Conservation (phyloP, 352 stramenopile genomes). For the Globisporangium abappressorium region DNA sequence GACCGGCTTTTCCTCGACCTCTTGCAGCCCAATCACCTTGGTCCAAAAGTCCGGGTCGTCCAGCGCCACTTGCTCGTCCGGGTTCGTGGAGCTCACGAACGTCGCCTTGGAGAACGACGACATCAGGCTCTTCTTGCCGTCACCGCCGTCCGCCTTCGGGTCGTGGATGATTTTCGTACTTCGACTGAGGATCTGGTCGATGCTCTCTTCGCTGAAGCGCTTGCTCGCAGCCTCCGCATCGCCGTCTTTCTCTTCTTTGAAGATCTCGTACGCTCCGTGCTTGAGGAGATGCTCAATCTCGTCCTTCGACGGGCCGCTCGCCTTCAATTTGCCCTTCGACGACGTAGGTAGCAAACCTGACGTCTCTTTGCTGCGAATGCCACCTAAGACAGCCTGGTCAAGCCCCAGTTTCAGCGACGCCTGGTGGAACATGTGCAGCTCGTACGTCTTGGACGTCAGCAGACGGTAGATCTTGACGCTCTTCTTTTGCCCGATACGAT, state of each 20-base stretch:
- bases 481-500: slow-evolving; percentile 93
- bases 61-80: slow-evolving; percentile 86
- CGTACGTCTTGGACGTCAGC: slow-evolving; percentile 91
- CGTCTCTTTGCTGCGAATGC: slow-evolving; percentile 71
- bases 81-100: slow-evolving; percentile 87
- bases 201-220: slow-evolving; percentile 97
- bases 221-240: slow-evolving; percentile 92
- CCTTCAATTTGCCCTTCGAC: slow-evolving; percentile 35
- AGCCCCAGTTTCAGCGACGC: slow-evolving; percentile 91
- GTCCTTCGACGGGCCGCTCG: slow-evolving; percentile 77
- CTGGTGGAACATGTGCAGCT: slow-evolving; percentile 93
- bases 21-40: slow-evolving; percentile 90
- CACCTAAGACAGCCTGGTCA: slow-evolving; percentile 89
- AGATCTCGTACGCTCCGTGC: slow-evolving; percentile 93
- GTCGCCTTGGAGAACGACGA: slow-evolving; percentile 92
- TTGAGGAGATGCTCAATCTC: slow-evolving; percentile 93
- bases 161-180: slow-evolving; percentile 88
- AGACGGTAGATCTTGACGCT: slow-evolving; percentile 92
- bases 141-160: slow-evolving; percentile 48
- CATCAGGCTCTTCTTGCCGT: slow-evolving; percentile 73
- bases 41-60: slow-evolving; percentile 95
- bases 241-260: slow-evolving; percentile 89
- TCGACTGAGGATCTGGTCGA: slow-evolving; percentile 96
- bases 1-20: slow-evolving; percentile 52
- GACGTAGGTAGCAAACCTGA: slow-evolving; percentile 16